Evolutionary conservation across 2,329 filamentous ascomycete species (phyloP).

Genomic region (Simplicillium sp.): DNA sequence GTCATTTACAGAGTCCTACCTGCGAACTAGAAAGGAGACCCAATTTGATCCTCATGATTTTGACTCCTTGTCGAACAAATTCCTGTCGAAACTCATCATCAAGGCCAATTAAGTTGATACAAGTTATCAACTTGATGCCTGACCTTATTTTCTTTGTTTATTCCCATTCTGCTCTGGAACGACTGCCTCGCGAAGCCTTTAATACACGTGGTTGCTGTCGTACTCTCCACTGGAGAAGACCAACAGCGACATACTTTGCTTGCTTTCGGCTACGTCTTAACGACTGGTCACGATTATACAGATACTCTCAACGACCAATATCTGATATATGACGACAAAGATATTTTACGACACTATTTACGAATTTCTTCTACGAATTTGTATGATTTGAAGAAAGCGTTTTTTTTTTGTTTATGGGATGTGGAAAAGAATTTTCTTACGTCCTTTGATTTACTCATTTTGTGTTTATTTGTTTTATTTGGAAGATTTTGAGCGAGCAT

Average conservation of each 20-base stretch:
- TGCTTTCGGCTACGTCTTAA: conserved; percentile 16
- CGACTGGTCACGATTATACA: conserved; percentile 20
- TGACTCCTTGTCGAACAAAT: conserved; percentile 94
- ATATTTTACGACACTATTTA: conserved; percentile 25
- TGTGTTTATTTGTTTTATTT: conserved; percentile 16
- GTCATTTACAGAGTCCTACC: conserved; percentile 61
- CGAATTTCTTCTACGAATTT: conserved; percentile 27
- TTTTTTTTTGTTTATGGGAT: conserved; percentile 3
- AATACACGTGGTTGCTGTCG: not conserved
- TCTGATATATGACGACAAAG: conserved; percentile 18
- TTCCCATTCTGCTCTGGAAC: conserved; percentile 17
- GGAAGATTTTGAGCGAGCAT: not conserved
- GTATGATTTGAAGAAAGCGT: conserved; percentile 31
- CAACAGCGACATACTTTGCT: conserved; percentile 4
- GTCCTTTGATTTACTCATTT: conserved; percentile 12
- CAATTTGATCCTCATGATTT: conserved; percentile 90
- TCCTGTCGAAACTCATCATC: conserved; percentile 91
- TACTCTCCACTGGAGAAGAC: too few species aligned
- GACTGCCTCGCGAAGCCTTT: conserved; percentile 5
- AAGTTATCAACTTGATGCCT: too few species aligned
- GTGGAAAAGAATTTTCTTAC: not conserved
- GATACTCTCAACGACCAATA: conserved; percentile 14
- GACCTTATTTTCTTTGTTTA: conserved; percentile 10
- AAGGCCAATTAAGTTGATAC: conserved; percentile 62
- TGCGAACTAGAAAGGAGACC: conserved; percentile 67